These are phyloP conservation scores for Colletotrichum orchidophilum DNA, from an alignment of 2,329 filamentous ascomycete genomes.

Conservation along the genomic window DNA sequence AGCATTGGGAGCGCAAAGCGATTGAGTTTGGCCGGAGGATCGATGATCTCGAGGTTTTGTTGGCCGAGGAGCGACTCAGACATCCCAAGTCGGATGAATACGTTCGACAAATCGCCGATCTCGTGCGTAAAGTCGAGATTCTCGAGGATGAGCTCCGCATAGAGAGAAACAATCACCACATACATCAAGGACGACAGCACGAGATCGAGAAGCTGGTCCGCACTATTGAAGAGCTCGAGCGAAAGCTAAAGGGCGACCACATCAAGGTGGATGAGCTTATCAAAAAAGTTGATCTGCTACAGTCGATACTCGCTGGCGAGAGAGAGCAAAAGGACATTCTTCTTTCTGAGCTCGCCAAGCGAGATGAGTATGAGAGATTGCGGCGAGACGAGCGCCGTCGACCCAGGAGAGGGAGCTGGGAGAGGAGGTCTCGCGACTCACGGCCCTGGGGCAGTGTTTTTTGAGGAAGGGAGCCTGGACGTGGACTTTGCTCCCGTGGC, in stretches of 20 bases:
- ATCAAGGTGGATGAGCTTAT: conserved; percentile 14
- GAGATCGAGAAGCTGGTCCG: conserved; percentile 24
- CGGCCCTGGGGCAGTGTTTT: conserved; percentile 4
- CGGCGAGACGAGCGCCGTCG: conserved; percentile 12
- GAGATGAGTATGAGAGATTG: conserved; percentile 17
- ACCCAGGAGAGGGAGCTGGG: conserved; percentile 23
- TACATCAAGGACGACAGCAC: conserved; percentile 11
- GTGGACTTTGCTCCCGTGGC: too few relatives aligned
- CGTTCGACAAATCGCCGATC: conserved; percentile 23
- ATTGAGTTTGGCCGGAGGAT: conserved; percentile 14
- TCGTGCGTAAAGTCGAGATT: conserved; percentile 24
- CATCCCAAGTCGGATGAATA: conserved; percentile 6
- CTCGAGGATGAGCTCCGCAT: conserved; percentile 26
- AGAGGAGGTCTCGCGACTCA: conserved; percentile 15
- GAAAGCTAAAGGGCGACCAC: conserved; percentile 24
- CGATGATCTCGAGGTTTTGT: conserved; percentile 19
- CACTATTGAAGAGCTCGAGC: conserved; percentile 15
- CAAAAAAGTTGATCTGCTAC: conserved; percentile 26
- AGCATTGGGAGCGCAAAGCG: conserved; percentile 94
- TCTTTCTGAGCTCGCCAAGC: conserved; percentile 20
- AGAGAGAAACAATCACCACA: conserved; percentile 14
- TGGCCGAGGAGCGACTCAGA: conserved; percentile 20
- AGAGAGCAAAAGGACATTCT: conserved; percentile 23
- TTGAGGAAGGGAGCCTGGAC: background rate
- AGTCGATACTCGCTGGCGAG: conserved; percentile 17